phyloP scores from a whole-genome alignment of 129 eudicot genomes.

The Kitagawia praeruptora region DNA sequence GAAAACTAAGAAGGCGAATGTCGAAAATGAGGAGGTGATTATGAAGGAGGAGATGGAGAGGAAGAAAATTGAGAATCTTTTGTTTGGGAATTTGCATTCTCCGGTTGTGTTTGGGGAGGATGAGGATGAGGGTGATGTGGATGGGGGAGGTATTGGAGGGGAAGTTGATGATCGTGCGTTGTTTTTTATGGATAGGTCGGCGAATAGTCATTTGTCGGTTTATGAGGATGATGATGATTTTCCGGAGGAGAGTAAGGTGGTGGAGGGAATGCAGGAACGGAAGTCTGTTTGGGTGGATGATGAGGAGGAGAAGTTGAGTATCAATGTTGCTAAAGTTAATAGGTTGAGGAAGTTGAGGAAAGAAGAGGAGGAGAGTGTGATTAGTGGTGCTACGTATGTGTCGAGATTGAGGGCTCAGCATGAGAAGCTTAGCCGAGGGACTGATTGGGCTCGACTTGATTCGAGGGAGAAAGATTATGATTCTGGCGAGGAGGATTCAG shows the following conservation, averaged over 20 bases:
- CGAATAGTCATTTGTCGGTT: constrained; percentile 37
- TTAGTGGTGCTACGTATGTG: constrained; percentile 65
- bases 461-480: constrained; percentile 22
- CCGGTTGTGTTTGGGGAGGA: constrained; percentile 73
- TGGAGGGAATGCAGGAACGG: constrained; percentile 21
- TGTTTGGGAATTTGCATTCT: constrained; percentile 63
- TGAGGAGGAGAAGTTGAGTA: constrained; percentile 58
- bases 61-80: constrained; percentile 54
- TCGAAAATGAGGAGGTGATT: constrained; percentile 27
- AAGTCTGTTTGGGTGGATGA: constrained; percentile 63
- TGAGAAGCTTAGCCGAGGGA: constrained; percentile 64
- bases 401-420: constrained; percentile 90
- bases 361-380: constrained; percentile 68
- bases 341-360: constrained; percentile 74
- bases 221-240: constrained; percentile 42
- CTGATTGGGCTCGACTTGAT: constrained; percentile 75
- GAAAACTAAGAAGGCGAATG: constrained; percentile 55
- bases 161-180: constrained; percentile 43
- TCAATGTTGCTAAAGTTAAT: constrained; percentile 68
- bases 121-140: constrained; percentile 30
- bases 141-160: constrained; percentile 28
- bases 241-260: constrained; percentile 16
- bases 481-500: constrained; percentile 57
- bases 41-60: constrained; percentile 58
- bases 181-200: constrained; percentile 62